These are phyloP conservation scores for Scenedesmus sp. DNA, from an alignment of 163 green algal genomes.

Conservation along the genomic window DNA sequence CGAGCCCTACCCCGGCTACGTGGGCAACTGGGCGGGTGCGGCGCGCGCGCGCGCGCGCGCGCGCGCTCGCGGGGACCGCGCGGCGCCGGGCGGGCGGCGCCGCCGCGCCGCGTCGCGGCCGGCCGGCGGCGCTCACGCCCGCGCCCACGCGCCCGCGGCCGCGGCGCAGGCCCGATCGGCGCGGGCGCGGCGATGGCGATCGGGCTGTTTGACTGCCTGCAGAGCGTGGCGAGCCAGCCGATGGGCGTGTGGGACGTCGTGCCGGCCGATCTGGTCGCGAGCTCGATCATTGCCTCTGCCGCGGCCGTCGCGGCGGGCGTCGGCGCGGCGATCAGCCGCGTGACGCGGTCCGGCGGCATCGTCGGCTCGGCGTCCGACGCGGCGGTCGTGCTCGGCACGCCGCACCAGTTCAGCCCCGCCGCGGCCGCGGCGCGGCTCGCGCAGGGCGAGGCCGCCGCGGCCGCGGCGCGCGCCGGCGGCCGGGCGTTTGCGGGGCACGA, in stretches of 20 bases:
- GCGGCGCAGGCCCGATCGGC: slow-evolving; percentile 51
- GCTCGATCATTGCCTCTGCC: slow-evolving; percentile 55
- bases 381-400: slow-evolving; percentile 8
- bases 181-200: slow-evolving; percentile 59
- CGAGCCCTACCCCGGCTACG: slow-evolving; percentile 66
- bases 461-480: background rate
- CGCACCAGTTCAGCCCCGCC: slow-evolving; percentile 22
- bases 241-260: slow-evolving; percentile 61
- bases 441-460: background rate
- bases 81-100: slow-evolving; percentile 16
- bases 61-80: no score
- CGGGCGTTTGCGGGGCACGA: background rate
- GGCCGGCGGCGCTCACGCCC: no score
- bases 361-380: background rate
- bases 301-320: slow-evolving; percentile 44
- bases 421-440: background rate
- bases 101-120: no score
- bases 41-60: no score
- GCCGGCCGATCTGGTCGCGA: slow-evolving; percentile 67
- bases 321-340: slow-evolving; percentile 3
- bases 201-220: slow-evolving; percentile 53
- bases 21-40: slow-evolving; percentile 74
- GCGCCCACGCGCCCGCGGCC: no score
- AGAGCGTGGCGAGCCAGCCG: slow-evolving; percentile 43
- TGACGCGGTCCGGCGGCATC: slow-evolving; percentile 9